Evolutionary conservation across 306 rosid genomes (phyloP).

Genomic region (Bauhinia variegata): DNA sequence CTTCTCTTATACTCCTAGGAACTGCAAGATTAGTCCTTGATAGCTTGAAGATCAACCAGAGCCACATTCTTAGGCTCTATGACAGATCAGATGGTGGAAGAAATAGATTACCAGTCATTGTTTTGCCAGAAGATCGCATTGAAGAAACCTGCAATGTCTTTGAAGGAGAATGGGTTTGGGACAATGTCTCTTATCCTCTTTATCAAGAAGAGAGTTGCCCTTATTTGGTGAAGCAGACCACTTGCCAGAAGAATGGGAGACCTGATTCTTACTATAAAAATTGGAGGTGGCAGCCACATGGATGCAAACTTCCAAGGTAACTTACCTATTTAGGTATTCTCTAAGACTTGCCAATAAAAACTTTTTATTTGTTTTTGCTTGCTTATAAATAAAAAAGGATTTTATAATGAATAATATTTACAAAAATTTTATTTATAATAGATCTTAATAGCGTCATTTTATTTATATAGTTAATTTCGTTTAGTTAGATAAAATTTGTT

Average conservation of each 20-base stretch:
- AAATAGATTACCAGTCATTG: slow-evolving; percentile 41
- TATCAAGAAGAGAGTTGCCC: slow-evolving; percentile 80
- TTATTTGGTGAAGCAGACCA: slow-evolving; percentile 83
- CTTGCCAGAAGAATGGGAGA: slow-evolving; percentile 86
- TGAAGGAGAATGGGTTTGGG: slow-evolving; percentile 92
- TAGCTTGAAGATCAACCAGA: slow-evolving; percentile 54
- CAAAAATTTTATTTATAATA: no score
- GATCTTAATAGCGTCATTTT: no score
- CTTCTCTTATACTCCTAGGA: slow-evolving; percentile 67
- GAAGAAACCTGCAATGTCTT: slow-evolving; percentile 65
- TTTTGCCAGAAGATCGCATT: slow-evolving; percentile 59
- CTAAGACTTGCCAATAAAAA: not conserved
- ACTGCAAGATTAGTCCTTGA: slow-evolving; percentile 60
- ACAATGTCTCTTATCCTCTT: slow-evolving; percentile 72
- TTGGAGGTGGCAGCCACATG: slow-evolving; percentile 91
- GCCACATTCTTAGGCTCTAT: slow-evolving; percentile 43
- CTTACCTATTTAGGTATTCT: not conserved
- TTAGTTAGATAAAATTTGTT: no score
- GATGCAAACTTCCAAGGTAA: slow-evolving; percentile 84
- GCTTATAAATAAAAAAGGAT: no score
- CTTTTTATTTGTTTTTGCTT: not conserved
- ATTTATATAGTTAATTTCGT: no score
- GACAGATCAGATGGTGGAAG: slow-evolving; percentile 41
- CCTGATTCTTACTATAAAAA: slow-evolving; percentile 81
- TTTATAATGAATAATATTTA: no score